These are phyloP conservation scores for Arthroderma uncinatum DNA, from an alignment of 2,329 filamentous ascomycete genomes.

Conservation along the genomic window DNA sequence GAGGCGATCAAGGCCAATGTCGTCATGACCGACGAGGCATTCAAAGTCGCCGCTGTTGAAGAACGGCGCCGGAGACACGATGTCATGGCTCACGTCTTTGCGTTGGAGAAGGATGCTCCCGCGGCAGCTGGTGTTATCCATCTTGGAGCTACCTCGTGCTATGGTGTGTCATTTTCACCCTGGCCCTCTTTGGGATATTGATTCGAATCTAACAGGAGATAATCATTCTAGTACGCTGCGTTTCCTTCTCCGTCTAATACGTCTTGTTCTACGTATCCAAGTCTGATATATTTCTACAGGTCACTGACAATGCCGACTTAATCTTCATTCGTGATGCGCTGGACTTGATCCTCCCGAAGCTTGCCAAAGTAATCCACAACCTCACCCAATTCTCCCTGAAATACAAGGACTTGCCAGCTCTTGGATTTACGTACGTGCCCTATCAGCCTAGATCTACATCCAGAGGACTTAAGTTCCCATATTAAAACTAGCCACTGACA, in stretches of 20 bases:
- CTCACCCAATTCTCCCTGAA: slow-evolving; percentile 60
- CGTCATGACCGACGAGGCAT: slow-evolving; percentile 65
- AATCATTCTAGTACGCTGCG: background rate
- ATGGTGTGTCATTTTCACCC: slow-evolving; percentile 4
- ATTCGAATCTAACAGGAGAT: background rate
- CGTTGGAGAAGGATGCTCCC: slow-evolving; percentile 59
- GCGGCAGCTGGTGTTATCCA: slow-evolving; percentile 77
- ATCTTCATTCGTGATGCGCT: slow-evolving; percentile 66
- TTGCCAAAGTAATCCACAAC: slow-evolving; percentile 68
- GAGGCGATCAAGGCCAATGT: slow-evolving; percentile 65
- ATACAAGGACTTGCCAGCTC: slow-evolving; percentile 60
- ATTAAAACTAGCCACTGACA: background rate
- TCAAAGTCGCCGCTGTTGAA: slow-evolving; percentile 61
- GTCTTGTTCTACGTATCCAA: background rate
- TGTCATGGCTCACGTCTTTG: slow-evolving; percentile 56
- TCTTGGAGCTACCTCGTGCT: slow-evolving; percentile 47
- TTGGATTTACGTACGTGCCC: slow-evolving; percentile 64
- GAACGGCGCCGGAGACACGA: slow-evolving; percentile 62
- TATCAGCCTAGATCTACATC: slow-evolving; percentile 22
- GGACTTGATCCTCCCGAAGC: slow-evolving; percentile 63
- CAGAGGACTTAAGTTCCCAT: background rate
- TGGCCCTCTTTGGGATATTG: background rate
- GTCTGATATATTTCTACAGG: background rate
- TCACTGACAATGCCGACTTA: slow-evolving; percentile 16
- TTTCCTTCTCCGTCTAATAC: background rate